Conservation (phyloP, 2,329 filamentous ascomycete genomes). For the Calonectria naviculata region DNA sequence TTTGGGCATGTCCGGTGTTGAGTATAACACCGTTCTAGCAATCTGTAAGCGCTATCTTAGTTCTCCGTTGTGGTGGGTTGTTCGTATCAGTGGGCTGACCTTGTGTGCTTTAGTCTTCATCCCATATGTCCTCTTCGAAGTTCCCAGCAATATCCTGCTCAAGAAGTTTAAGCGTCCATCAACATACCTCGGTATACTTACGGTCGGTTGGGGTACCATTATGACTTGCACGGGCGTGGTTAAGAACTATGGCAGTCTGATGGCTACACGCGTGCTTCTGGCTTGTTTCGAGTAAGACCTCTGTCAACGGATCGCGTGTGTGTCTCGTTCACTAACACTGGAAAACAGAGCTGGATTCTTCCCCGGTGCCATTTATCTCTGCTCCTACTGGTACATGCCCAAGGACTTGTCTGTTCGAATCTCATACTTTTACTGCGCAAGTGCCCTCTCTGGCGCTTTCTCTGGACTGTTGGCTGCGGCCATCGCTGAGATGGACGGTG, state of each 20-base stretch:
- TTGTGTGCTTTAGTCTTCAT: slow-evolving; percentile 26
- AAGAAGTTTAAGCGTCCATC: slow-evolving; percentile 40
- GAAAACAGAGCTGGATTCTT: slow-evolving; percentile 69
- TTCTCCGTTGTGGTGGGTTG: slow-evolving; percentile 40
- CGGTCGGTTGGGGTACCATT: slow-evolving; percentile 68
- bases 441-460: slow-evolving; percentile 79
- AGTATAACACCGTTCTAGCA: slow-evolving; percentile 67
- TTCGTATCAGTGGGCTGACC: slow-evolving; percentile 38
- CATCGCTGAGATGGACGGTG: slow-evolving; percentile 73
- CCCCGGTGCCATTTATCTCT: slow-evolving; percentile 78
- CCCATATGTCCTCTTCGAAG: slow-evolving; percentile 37
- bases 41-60: slow-evolving; percentile 69
- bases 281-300: slow-evolving; percentile 68
- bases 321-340: background rate
- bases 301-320: background rate
- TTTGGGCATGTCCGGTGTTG: slow-evolving; percentile 61
- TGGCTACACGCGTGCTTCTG: slow-evolving; percentile 73
- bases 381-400: slow-evolving; percentile 82
- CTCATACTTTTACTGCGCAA: slow-evolving; percentile 82
- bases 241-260: slow-evolving; percentile 67
- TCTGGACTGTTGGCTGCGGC: slow-evolving; percentile 76
- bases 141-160: slow-evolving; percentile 41
- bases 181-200: slow-evolving; percentile 33
- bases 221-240: slow-evolving; percentile 75
- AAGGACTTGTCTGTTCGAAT: slow-evolving; percentile 79